These are phyloP conservation scores for Myxozyma melibiosi DNA, from an alignment of 805 yeast genomes.

Conservation along the genomic window DNA sequence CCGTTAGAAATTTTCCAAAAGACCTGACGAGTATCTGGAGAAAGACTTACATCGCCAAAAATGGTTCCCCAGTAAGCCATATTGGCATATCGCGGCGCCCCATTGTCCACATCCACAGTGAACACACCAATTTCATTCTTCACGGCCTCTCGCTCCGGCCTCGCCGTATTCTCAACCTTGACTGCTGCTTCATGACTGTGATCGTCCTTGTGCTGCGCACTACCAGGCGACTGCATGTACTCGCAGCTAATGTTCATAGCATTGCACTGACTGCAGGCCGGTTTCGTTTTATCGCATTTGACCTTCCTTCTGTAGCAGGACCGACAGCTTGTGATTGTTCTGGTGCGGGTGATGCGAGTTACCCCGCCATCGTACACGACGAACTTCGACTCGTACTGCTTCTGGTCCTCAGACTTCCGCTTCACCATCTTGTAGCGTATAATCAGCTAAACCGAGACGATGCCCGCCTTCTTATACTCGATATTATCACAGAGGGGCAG, in stretches of 20 bases:
- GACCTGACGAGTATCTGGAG: not conserved
- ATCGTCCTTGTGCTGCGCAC: not conserved
- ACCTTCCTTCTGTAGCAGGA: constrained; percentile 28
- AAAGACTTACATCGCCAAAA: constrained; percentile 19
- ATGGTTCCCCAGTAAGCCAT: constrained; percentile 25
- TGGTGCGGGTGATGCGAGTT: constrained; percentile 19
- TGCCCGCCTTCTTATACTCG: no score
- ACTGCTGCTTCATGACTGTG: not conserved
- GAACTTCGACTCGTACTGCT: constrained; percentile 14
- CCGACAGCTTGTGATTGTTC: constrained; percentile 25
- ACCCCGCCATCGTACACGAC: constrained; percentile 19
- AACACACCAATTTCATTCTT: constrained; percentile 13
- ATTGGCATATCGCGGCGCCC: constrained; percentile 20
- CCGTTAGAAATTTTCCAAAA: no score
- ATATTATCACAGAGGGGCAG: no score
- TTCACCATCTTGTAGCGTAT: constrained; percentile 2
- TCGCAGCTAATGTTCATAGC: constrained; percentile 21
- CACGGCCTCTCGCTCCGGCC: not conserved
- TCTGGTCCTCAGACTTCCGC: constrained; percentile 2
- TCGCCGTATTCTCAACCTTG: not conserved
- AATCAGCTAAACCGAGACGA: no score
- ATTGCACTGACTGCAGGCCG: constrained; percentile 22
- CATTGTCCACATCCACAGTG: constrained; percentile 17
- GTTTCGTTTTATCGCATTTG: constrained; percentile 20
- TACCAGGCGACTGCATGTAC: constrained; percentile 1